These are phyloP conservation scores for Dillenia suffruticosa DNA, from an alignment of 164 flowering plant species.

Conservation along the genomic window DNA sequence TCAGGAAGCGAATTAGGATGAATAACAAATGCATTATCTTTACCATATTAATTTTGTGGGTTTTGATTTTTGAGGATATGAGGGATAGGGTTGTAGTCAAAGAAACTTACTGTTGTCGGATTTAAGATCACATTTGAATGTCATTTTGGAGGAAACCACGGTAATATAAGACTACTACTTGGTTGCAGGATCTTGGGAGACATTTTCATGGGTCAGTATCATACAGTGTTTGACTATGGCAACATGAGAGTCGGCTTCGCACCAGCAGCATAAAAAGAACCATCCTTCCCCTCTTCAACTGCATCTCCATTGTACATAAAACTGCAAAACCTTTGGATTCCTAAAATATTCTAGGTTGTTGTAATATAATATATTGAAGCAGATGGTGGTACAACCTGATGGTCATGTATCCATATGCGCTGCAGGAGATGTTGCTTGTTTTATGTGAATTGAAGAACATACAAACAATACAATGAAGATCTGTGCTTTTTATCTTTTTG, in stretches of 20 bases:
- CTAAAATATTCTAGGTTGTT: background rate
- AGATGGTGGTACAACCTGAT: no score
- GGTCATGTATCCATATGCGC: no score
- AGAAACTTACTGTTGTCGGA: no score
- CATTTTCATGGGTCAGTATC: conserved; percentile 48
- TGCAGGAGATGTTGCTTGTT: no score
- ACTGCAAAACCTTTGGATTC: background rate
- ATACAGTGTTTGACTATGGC: conserved; percentile 49
- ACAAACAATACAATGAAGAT: no score
- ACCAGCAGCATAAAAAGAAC: conserved; percentile 29
- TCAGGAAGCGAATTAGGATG: no score
- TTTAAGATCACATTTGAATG: no score
- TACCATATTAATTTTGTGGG: no score
- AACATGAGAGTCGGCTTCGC: conserved; percentile 44
- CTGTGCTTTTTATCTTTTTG: no score
- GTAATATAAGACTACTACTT: background rate
- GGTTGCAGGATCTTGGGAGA: conserved; percentile 54
- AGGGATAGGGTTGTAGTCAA: background rate
- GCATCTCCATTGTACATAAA: background rate
- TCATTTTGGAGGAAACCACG: no score
- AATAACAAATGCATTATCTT: no score
- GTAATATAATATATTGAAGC: background rate
- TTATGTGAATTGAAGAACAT: no score
- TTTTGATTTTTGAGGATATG: background rate
- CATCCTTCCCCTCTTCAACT: background rate